Evolutionary conservation across 116 monocot species (phyloP).

Genomic region (Posidonia oceanica): DNA sequence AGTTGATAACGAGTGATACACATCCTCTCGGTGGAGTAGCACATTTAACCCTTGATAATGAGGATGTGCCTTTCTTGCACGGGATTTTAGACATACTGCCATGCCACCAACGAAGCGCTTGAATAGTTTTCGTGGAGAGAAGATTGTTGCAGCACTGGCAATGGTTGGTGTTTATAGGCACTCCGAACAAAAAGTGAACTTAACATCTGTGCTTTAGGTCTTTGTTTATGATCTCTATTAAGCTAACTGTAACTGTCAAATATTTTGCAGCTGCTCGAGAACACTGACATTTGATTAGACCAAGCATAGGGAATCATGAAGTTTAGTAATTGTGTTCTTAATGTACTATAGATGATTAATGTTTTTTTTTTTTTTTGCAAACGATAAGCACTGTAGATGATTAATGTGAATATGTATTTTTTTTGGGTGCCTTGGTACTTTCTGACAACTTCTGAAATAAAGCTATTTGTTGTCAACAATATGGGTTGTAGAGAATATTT

Average conservation of each 20-base stretch:
- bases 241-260: background rate
- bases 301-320: conserved; percentile 55
- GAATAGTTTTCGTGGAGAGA: conserved; percentile 96
- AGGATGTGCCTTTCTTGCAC: conserved; percentile 90
- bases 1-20: conserved; percentile 86
- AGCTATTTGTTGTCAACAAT: no score
- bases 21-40: conserved; percentile 97
- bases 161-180: conserved; percentile 94
- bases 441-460: no score
- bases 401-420: no score
- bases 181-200: conserved; percentile 55
- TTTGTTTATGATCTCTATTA: background rate
- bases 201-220: background rate
- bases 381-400: no score
- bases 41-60: conserved; percentile 89
- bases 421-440: no score
- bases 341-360: no score
- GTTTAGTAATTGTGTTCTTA: background rate
- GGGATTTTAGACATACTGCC: conserved; percentile 97
- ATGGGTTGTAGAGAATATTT: no score
- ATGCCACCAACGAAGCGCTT: conserved; percentile 99
- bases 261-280: conserved; percentile 59
- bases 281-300: conserved; percentile 70
- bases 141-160: conserved; percentile 97
- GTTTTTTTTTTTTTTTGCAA: no score